Evolutionary conservation across 495 filamentous ascomycete genomes (phyloP), one percentile per base, ranked within the genome.

Genomic region (Hypoxylon fuscum): DNA sequence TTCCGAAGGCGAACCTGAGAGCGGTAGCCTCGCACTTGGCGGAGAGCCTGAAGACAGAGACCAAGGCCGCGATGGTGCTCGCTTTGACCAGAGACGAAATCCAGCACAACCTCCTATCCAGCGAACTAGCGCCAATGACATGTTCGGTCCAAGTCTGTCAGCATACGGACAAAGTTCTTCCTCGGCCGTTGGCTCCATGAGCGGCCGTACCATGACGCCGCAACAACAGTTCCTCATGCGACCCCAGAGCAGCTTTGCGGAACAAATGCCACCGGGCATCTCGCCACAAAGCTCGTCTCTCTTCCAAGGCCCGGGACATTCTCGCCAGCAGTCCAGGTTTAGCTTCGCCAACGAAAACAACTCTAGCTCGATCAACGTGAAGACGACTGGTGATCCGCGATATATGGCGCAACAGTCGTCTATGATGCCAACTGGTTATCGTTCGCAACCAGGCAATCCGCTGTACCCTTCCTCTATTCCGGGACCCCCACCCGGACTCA

Each of bases 401-500:
- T 85, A 96, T 68, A 85, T 97, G 83, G 90, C 88, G 35, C 96
- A 97, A 72, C 93, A 96, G 75, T 83, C 89, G 2, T 88, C 88
- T 9, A 90, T 95, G 86, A 92, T 97, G 89, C 93, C 93, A 14
- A 83, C 88, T 15, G 78, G 79, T 8, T 83, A 84, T 40, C 78
- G 83, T 70, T 87, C 71, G 72, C 90, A 80, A 75, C 84, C 66
- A 71, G 81, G 79, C 56, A 80, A 75, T 61, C 88, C 87, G 64
- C 87, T 85, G 67, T 91, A 87, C 68, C 79, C 81, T 41, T 79
- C 78, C 10, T 83, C 85, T 12, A 90, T 97, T 50, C 91, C 95
- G 68, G 93, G 93, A 3, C 95, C 95, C 12, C 96, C 96, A 44
- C 96, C 96, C 1, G 96, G 96, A 2, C 82, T 99, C 49, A 98